These are phyloP conservation scores for Neurospora tetraspora DNA, from an alignment of 495 filamentous ascomycete genomes.

Conservation along the genomic window DNA sequence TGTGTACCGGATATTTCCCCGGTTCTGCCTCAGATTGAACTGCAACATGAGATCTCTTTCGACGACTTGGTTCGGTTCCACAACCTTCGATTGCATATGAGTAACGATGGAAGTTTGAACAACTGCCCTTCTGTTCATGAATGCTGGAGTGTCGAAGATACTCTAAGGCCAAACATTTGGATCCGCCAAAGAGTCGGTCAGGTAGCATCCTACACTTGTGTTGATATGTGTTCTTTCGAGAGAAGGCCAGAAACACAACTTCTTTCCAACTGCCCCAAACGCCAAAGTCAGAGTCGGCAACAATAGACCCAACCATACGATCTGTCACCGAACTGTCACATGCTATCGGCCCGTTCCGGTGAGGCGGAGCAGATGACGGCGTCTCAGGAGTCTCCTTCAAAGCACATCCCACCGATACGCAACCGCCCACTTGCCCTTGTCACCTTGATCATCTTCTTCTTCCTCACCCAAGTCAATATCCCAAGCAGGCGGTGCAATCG, in stretches of 20 bases:
- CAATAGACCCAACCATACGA: background rate
- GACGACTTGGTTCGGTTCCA: background rate
- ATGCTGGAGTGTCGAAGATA: background rate
- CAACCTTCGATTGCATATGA: background rate
- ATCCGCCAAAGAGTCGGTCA: background rate
- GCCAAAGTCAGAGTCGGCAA: background rate
- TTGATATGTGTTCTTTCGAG: background rate
- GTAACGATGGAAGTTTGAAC: background rate
- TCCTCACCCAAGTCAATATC: constrained; percentile 27
- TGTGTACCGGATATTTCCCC: background rate
- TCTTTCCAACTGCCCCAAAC: background rate
- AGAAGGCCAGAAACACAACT: background rate
- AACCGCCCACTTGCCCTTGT: constrained; percentile 27
- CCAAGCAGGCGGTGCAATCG: constrained; percentile 33
- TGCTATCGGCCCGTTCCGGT: background rate
- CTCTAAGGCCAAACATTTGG: background rate
- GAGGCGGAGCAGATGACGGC: background rate
- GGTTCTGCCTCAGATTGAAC: background rate
- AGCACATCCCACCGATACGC: constrained; percentile 33
- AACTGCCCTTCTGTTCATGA: background rate
- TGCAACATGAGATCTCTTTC: background rate
- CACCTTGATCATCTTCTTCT: background rate
- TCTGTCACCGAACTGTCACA: background rate
- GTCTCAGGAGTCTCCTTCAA: background rate
- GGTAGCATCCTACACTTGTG: background rate